Conservation (phyloP, 2,329 filamentous ascomycete genomes). For the Fusarium siculi region DNA sequence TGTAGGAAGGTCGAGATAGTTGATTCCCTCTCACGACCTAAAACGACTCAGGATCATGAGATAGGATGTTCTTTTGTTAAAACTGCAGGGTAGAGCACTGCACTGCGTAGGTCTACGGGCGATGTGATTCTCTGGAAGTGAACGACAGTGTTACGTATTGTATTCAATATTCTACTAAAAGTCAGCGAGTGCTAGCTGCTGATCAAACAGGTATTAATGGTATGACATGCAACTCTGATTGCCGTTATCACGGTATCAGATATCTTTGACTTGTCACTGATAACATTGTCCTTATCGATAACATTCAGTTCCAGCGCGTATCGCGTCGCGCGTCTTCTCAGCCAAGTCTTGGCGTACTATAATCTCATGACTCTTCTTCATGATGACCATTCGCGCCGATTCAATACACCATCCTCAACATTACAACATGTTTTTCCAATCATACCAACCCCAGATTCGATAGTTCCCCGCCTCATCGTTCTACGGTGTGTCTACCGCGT, state of each 20-base stretch:
- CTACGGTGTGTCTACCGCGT: neutral
- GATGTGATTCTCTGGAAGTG: neutral
- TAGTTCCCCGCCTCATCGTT: conserved; percentile 3
- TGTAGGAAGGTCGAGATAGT: rapidly evolving
- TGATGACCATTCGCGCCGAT: neutral
- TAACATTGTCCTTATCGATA: neutral
- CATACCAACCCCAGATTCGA: neutral
- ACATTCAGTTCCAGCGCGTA: neutral
- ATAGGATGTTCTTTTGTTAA: neutral
- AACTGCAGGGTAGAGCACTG: neutral
- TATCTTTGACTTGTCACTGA: neutral
- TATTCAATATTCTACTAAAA: no score
- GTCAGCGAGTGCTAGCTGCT: rapidly evolving
- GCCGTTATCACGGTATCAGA: neutral
- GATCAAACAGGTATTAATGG: rapidly evolving
- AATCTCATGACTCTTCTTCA: neutral
- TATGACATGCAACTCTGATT: rapidly evolving
- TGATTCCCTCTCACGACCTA: neutral
- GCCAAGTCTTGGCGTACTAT: neutral
- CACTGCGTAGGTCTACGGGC: neutral
- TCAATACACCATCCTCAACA: neutral
- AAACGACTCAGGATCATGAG: neutral
- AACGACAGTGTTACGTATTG: rapidly evolving
- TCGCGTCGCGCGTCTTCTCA: neutral
- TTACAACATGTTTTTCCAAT: neutral